Percentiles rank a stretch among this genome's conserved stretches.
phyloP scores from a whole-genome alignment of 768 basidiomycete species.

The Boletales sp. region DNA sequence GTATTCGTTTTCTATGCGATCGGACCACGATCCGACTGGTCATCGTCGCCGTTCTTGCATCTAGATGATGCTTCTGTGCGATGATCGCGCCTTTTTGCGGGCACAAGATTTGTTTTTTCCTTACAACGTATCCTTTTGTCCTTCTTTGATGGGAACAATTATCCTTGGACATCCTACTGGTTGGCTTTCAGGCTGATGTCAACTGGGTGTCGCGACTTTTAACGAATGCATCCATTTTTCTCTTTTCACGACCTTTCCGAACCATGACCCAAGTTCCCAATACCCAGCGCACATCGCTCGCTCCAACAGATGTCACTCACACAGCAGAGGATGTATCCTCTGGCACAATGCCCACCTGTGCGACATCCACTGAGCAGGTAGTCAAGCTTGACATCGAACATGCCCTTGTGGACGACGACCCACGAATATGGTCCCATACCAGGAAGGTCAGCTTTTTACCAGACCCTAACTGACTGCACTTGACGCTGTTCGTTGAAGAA shows the following conservation, averaged over 20 bases:
- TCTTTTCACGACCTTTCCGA: constrained; percentile 1
- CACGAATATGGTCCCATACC: constrained; percentile 53
- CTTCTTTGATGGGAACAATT: no score
- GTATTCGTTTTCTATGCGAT: no score
- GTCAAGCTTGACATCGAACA: constrained; percentile 36
- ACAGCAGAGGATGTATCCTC: neutral
- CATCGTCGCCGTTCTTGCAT: no score
- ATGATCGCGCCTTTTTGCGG: no score
- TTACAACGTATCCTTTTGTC: no score
- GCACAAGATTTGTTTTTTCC: no score
- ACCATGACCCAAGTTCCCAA: constrained; percentile 6
- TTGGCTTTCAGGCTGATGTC: no score
- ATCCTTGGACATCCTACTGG: no score
- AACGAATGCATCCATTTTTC: no score
- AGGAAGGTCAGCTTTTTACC: constrained; percentile 44
- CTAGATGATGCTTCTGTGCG: no score
- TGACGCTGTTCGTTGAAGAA: constrained; percentile 10
- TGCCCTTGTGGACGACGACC: constrained; percentile 53
- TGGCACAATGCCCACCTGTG: neutral
- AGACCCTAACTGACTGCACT: neutral
- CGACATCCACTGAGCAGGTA: neutral
- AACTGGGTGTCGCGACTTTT: no score
- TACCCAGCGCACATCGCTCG: neutral
- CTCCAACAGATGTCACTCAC: neutral
- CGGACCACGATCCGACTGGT: no score